Conservation (phyloP, 83 land plant species). For the Thuja plicata region DNA sequence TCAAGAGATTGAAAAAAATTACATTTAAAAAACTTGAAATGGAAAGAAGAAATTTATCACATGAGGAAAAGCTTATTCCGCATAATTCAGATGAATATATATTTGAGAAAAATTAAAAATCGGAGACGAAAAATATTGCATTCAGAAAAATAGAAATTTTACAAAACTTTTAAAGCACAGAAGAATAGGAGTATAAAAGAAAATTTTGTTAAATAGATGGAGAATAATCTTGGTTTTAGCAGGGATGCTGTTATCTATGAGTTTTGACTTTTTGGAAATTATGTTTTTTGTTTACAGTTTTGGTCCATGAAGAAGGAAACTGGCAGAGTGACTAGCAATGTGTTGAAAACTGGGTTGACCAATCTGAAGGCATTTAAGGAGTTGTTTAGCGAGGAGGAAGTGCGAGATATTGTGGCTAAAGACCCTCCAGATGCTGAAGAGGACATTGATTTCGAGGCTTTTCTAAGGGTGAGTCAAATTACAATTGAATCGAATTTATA, state of each 20-base stretch:
- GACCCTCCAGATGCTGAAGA: constrained; percentile 34
- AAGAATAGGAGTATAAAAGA: no score
- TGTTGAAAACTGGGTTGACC: constrained; percentile 58
- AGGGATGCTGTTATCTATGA: no score
- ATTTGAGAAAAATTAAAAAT: no score
- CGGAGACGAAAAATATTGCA: no score
- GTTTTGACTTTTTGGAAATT: no score
- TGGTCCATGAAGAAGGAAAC: constrained; percentile 42
- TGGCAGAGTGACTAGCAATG: constrained; percentile 57
- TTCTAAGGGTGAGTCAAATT: constrained; percentile 52
- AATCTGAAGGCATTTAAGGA: constrained; percentile 56
- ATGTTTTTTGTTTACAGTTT: constrained; percentile 24
- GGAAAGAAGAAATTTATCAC: no score
- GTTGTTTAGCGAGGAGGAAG: constrained; percentile 55
- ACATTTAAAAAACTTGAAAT: no score
- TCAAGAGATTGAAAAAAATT: no score
- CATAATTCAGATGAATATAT: no score
- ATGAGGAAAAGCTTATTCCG: no score
- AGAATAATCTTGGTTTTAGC: not conserved
- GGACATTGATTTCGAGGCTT: constrained; percentile 83
- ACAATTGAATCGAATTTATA: not conserved
- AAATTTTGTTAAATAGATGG: not conserved
- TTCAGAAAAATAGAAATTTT: no score
- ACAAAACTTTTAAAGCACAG: no score
- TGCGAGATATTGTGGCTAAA: constrained; percentile 41